phyloP scores from a whole-genome alignment of 495 filamentous ascomycete genomes.

The Physcia stellaris region DNA sequence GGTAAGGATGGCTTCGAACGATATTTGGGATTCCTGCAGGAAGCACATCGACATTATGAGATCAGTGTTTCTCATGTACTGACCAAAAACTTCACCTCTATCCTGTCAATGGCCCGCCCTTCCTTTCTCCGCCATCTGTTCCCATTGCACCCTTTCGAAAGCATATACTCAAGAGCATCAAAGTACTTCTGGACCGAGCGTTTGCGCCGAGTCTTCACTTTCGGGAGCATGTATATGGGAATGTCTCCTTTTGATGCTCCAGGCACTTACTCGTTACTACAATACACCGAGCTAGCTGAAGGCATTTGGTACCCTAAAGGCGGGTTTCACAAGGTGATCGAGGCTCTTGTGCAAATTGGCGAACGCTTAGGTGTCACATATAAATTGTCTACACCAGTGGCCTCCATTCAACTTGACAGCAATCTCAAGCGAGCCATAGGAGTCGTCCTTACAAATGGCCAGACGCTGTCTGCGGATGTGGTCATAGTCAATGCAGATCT shows the following conservation, averaged over 20 bases:
- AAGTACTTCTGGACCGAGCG: constrained; percentile 54
- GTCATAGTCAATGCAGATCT: constrained; percentile 57
- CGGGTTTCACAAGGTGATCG: constrained; percentile 49
- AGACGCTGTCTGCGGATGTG: constrained; percentile 40
- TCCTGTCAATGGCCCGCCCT: constrained; percentile 36
- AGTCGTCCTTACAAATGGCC: constrained; percentile 36
- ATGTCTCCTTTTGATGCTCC: constrained; percentile 64
- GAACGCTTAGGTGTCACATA: constrained; percentile 42
- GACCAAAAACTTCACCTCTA: constrained; percentile 43
- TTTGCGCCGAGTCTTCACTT: constrained; percentile 52
- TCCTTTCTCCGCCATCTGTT: constrained; percentile 38
- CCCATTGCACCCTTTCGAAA: constrained; percentile 49
- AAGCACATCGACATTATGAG: constrained; percentile 53
- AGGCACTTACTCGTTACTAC: constrained; percentile 55
- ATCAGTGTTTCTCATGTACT: constrained; percentile 45
- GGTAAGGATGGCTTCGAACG: constrained; percentile 49
- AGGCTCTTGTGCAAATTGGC: constrained; percentile 41
- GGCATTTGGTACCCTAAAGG: constrained; percentile 63
- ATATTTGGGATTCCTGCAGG: constrained; percentile 46
- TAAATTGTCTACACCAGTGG: constrained; percentile 37
- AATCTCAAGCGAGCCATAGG: constrained; percentile 37
- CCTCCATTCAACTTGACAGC: constrained; percentile 28
- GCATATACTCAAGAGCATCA: constrained; percentile 42
- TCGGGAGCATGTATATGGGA: constrained; percentile 67
- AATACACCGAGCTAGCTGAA: constrained; percentile 59